Evolutionary conservation across 805 yeast genomes (phyloP).

Genomic region (Candida sanyiensis): DNA sequence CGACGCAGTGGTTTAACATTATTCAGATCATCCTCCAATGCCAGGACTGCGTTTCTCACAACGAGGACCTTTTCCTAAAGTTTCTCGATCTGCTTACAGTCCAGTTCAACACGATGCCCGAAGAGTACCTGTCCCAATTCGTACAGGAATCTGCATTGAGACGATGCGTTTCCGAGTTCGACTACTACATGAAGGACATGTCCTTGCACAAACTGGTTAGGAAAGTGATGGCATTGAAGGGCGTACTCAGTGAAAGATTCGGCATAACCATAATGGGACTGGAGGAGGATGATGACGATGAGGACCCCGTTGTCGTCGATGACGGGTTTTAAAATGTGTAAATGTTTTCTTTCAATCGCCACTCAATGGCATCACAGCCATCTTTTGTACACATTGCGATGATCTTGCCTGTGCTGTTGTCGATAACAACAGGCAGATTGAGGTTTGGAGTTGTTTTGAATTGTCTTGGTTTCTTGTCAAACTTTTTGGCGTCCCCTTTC

Average conservation of each 20-base stretch:
- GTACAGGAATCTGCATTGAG: slow-evolving; percentile 19
- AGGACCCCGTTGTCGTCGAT: slow-evolving; percentile 23
- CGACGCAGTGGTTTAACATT: slow-evolving; percentile 57
- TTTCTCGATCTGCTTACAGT: slow-evolving; percentile 29
- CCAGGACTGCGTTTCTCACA: slow-evolving; percentile 23
- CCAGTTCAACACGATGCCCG: slow-evolving; percentile 39
- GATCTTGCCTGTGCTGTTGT: slow-evolving; percentile 10
- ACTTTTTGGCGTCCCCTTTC: slow-evolving; percentile 11
- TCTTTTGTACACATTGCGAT: slow-evolving; percentile 15
- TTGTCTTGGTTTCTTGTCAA: slow-evolving; percentile 9
- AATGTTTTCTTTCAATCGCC: slow-evolving; percentile 21
- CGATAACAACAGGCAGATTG: slow-evolving; percentile 20
- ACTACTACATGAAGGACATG: slow-evolving; percentile 23
- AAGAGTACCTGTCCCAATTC: slow-evolving; percentile 37
- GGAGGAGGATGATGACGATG: slow-evolving; percentile 22
- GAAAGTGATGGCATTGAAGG: slow-evolving; percentile 13
- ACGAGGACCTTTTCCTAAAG: slow-evolving; percentile 25
- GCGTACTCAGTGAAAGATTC: slow-evolving; percentile 13
- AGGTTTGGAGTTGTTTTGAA: slow-evolving; percentile 15
- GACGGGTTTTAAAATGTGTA: slow-evolving; percentile 8
- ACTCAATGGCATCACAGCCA: slow-evolving; percentile 5
- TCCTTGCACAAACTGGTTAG: slow-evolving; percentile 16
- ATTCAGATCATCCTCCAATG: slow-evolving; percentile 39
- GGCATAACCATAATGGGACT: slow-evolving; percentile 16
- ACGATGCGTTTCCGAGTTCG: slow-evolving; percentile 19